Evolutionary conservation across 495 filamentous ascomycete species (phyloP), one percentile per base, ranked within the genome.

Genomic region (Jackrogersella multiformis): DNA sequence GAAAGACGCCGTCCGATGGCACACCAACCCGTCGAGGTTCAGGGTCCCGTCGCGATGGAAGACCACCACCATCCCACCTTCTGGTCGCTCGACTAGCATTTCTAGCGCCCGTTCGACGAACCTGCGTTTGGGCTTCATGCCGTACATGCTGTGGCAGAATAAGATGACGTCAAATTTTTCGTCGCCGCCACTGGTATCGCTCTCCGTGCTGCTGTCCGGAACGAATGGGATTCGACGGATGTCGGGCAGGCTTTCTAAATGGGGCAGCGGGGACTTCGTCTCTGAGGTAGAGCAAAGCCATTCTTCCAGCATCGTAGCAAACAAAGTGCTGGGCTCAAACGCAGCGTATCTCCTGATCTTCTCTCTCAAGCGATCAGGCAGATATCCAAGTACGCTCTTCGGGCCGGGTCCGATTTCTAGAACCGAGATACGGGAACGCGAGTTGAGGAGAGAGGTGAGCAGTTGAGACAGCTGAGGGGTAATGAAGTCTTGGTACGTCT

Each of bases 101-200:
- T 78, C 65, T 45, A 88, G 76, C 41, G 84, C 81, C 30, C 56
- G 68, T 72, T 83, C 70, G 65, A 89, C 81, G 68, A 80, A 80
- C 56, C 23, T 76, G 42, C 55, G 67, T 71, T 84, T 83, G 30
- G 79, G 79, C 8, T 82, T 79, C 83, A 88, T 83, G 73, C 84
- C 83, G 66, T 90, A 87, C 82, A 88, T 84, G 76, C 86, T 86
- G 75, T 88, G 86, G 72, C 85, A 88, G 74, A 89, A 86, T 53
- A 89, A 71, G 57, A 90, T 74, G 65, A 87, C 57, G 71, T 90
- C 81, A 73, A 78, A 88, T 68, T 78, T 83, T 60, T 80, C 71
- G 58, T 74, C 73, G 24, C 56, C 54, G 61, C 73, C 61, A 21
- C 56, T 73, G 44, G 73, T 69, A 65, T 49, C 70, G 56, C 70